Percentiles rank a stretch among this genome's conserved stretches.
phyloP scores from a whole-genome alignment of 495 filamentous ascomycete species.

The Collariella sp. region DNA sequence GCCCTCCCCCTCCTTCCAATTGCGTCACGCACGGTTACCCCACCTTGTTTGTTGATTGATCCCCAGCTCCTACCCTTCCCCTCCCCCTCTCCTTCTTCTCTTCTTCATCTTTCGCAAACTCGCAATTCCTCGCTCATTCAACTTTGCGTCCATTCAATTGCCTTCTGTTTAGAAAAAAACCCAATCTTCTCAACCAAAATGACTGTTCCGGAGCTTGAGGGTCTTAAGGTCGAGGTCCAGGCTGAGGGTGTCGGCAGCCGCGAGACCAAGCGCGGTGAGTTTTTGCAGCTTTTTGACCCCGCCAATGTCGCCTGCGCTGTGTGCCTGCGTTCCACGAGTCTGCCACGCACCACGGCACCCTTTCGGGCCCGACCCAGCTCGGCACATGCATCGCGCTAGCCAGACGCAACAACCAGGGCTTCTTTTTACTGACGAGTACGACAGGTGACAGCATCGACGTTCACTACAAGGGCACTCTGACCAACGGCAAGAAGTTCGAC shows the following conservation, averaged over 20 bases:
- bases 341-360: background rate
- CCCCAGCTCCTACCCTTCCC: background rate
- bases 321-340: too few species aligned
- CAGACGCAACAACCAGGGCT: too few species aligned
- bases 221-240: slow-evolving; percentile 23
- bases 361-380: background rate
- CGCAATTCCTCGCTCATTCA: too few species aligned
- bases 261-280: slow-evolving; percentile 26
- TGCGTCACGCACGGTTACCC: slow-evolving; percentile 8
- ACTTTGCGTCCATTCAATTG: slow-evolving; percentile 3
- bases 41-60: slow-evolving; percentile 3
- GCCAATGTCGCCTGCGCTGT: background rate
- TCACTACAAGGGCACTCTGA: slow-evolving; percentile 28
- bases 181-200: slow-evolving; percentile 17
- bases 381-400: background rate
- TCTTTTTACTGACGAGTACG: background rate
- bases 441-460: slow-evolving; percentile 26
- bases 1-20: slow-evolving; percentile 2
- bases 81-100: slow-evolving; percentile 2
- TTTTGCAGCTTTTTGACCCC: background rate
- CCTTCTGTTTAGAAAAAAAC: background rate
- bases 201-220: slow-evolving; percentile 23
- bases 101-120: background rate
- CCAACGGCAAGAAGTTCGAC: slow-evolving; percentile 29
- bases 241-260: slow-evolving; percentile 17